A percentile compares a stretch with the other conserved stretches of the same genome.
These are phyloP conservation scores for Microthyrium microscopicum DNA, from an alignment of 2,329 filamentous ascomycete genomes.

Conservation along the genomic window DNA sequence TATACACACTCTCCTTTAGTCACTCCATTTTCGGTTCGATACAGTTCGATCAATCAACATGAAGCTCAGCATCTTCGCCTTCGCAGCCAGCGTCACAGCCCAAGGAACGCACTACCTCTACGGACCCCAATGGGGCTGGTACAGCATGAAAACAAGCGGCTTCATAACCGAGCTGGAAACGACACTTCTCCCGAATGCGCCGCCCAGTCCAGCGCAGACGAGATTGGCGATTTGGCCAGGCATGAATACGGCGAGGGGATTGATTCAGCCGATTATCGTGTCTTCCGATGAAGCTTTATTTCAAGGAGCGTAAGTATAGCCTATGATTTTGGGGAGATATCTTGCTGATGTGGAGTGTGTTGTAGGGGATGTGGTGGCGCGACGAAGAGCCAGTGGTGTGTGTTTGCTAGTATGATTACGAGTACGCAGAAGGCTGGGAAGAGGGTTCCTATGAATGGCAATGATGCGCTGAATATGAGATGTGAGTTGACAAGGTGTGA, in stretches of 20 bases:
- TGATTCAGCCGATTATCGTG: slow-evolving; percentile 7
- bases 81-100: background rate
- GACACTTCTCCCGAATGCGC: slow-evolving; percentile 2
- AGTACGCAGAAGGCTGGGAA: slow-evolving; percentile 2
- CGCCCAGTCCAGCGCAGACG: slow-evolving; percentile 1
- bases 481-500: slow-evolving; percentile 2
- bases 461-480: slow-evolving; percentile 5
- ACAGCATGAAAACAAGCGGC: background rate
- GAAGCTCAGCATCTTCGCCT: background rate
- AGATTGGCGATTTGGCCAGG: slow-evolving; percentile 6
- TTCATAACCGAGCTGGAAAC: slow-evolving; percentile 4
- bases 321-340: background rate
- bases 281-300: slow-evolving; percentile 1
- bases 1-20: background rate
- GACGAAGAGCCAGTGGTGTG: slow-evolving; percentile 2
- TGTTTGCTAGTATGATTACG: slow-evolving; percentile 3
- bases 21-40: slow-evolving; percentile 1
- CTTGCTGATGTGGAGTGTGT: background rate
- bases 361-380: background rate
- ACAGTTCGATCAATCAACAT: background rate
- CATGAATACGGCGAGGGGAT: slow-evolving; percentile 2
- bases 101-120: slow-evolving; percentile 4
- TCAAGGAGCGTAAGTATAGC: background rate
- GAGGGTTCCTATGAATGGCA: slow-evolving; percentile 1
- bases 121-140: slow-evolving; percentile 2